Base-by-base conservation (phyloP, 768 basidiomycete species). In the Crepidotus variabilis region DNA sequence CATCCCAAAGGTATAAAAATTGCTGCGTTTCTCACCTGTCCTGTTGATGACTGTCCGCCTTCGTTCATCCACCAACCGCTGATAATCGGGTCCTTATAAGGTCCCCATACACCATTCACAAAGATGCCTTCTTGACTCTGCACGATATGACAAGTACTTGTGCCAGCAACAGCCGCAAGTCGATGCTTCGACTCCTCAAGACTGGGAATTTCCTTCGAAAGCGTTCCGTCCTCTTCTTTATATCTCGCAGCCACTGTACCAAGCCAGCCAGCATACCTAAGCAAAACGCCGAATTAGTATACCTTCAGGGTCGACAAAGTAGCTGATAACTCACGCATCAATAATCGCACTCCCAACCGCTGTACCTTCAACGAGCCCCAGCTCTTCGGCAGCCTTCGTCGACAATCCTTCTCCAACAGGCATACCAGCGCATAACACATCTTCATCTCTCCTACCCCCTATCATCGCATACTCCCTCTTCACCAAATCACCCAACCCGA, bases 1-100 rank as follows among this genome's bases (percentile, higher is more conserved):
- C 5, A 22, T 14, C 23, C 2, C 52, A 39, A n/a, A n/a, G n/a
- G 24, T 16, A 6, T 46, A 22, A 21, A 18, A 22, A 46, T 22
- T 33, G 20, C 22, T 6, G 10, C 16, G 33, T n/a, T 3, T 59
- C 72, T 49, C 52, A 88, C 88, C 73, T 94, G 92, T n/a, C 97
- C 97, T 0, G 97, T 99, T 1, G 94, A 95, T 7, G 94, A 97
- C 72, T 99, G 97, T 1, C 97, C 97, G 36, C 96, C 97, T 72
- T 99, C 97, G 65, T 95, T 99, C 94, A 98, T 97, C 97, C 96
- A 99, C 88, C 92, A 95, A 16, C 88, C 93, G 45, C 86, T 86
- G 73, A 98, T 94, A 32, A 95, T 80, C 6, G 93, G 87, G 65
- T 98, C 88, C 84, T 91, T 88, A 69, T 93, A 94, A 0, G 92